Conservation (phyloP, 805 yeast genomes). For the Suhomyces canberraensis region DNA sequence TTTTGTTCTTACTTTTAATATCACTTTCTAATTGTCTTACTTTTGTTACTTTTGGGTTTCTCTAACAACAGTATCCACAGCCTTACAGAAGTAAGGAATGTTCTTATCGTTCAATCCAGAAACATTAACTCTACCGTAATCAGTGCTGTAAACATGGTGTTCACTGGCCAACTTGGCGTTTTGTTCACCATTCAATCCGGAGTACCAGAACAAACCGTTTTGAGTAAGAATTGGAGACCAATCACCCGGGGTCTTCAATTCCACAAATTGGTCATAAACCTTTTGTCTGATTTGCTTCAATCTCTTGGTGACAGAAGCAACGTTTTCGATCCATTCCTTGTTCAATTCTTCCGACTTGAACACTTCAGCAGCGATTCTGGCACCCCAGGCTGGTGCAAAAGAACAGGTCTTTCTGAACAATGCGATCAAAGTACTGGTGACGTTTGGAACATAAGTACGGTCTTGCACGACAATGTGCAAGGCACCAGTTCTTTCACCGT, state of each 20-base stretch:
- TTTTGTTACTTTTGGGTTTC: not conserved
- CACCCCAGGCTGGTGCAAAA: slow-evolving; percentile 47
- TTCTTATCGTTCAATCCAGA: slow-evolving; percentile 43
- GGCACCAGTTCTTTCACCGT: slow-evolving; percentile 39
- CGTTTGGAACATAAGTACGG: slow-evolving; percentile 11
- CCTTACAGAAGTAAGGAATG: slow-evolving; percentile 34
- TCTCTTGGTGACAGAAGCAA: slow-evolving; percentile 27
- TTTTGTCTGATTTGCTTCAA: slow-evolving; percentile 28
- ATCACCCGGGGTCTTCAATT: slow-evolving; percentile 41
- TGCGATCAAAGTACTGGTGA: slow-evolving; percentile 26
- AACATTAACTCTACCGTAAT: slow-evolving; percentile 42
- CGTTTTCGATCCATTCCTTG: slow-evolving; percentile 36
- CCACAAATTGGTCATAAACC: slow-evolving; percentile 26
- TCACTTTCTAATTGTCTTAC: no score
- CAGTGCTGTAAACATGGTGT: slow-evolving; percentile 38
- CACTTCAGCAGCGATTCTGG: slow-evolving; percentile 36
- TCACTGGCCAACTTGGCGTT: slow-evolving; percentile 27
- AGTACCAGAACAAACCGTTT: slow-evolving; percentile 44
- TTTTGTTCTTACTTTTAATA: no score
- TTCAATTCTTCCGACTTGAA: slow-evolving; percentile 21
- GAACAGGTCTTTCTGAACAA: slow-evolving; percentile 41
- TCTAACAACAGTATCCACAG: slow-evolving; percentile 38
- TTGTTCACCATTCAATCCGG: slow-evolving; percentile 37
- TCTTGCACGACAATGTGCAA: slow-evolving; percentile 31
- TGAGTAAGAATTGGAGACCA: slow-evolving; percentile 38